Base-by-base conservation (phyloP, 2,329 filamentous ascomycete species). In the Xylaria digitata region DNA sequence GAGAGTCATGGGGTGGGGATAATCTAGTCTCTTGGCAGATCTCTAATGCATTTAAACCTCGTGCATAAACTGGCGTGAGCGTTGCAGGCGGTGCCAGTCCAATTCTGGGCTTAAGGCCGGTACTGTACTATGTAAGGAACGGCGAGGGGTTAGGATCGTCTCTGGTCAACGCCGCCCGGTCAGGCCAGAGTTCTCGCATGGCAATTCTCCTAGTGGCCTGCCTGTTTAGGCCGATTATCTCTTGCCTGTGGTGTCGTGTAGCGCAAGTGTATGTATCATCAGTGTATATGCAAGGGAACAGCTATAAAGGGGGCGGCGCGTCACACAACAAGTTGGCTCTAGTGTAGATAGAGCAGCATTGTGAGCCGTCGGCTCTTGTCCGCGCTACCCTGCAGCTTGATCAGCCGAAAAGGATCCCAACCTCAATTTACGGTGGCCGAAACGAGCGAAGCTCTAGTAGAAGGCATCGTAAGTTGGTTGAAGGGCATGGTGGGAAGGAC, bases 11-110 rank as follows among this genome's bases (percentile, higher is more conserved):
- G 17, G 43, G 64, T 59, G 64, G 59, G 59, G 59, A 55, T 66
- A 62, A 40, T 65, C 66, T 70, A 66, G 72, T 68, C 45, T 71
- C 72, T 75, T 75, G 72, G 73, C 73, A 73, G 70, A 74, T 73
- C 72, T 69, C 64, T 69, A 64, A 62, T 62, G 71, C 54, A 61
- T 65, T 60, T 37, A 56, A 64, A 59, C 52, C 65, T 65, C 63
- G 64, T 68, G 68, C 72, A 74, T 75, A 72, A 66, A 67, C 71
- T 66, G 57, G 57, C 50, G 65, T 23, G 42, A 57, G 60, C 23
- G 42, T 63, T 55, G 53, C 57, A 66, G 60, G 53, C 55, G 52
- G 60, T 61, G 65, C 61, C 60, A 63, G 60, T 58, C 55, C 63
- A 17, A 15, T 63, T 63, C 45, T 43, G 50, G 65, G 58, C 42